phyloP scores from a whole-genome alignment of 2,329 filamentous ascomycete genomes.

The Fusarium metavorans region DNA sequence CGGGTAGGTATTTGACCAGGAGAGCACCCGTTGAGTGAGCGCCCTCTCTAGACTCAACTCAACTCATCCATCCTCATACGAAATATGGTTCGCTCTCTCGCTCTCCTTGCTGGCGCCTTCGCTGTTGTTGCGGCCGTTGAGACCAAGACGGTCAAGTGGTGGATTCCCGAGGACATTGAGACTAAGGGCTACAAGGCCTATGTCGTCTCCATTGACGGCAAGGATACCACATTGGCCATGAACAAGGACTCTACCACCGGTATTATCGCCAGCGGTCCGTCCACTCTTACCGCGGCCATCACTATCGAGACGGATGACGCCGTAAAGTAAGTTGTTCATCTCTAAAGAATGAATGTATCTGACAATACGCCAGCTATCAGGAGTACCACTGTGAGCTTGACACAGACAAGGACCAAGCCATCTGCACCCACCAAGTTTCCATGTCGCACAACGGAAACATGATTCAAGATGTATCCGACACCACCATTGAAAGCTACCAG shows the following conservation, averaged over 20 bases:
- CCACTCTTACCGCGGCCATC: slow-evolving; percentile 17
- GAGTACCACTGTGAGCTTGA: slow-evolving; percentile 43
- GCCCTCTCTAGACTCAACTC: neutral
- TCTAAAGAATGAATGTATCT: neutral
- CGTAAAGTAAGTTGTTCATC: neutral
- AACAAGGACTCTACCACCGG: slow-evolving; percentile 22
- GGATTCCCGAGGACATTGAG: slow-evolving; percentile 42
- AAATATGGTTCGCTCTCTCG: slow-evolving; percentile 43
- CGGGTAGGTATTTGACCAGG: neutral
- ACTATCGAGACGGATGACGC: slow-evolving; percentile 7
- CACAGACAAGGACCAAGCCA: slow-evolving; percentile 37
- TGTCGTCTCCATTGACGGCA: slow-evolving; percentile 44
- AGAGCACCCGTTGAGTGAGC: neutral
- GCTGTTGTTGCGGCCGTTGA: slow-evolving; percentile 37
- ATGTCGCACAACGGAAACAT: neutral
- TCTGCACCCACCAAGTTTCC: slow-evolving; percentile 28
- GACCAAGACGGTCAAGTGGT: slow-evolving; percentile 44
- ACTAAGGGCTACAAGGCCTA: slow-evolving; percentile 44
- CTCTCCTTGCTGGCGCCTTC: slow-evolving; percentile 40
- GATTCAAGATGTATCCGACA: neutral
- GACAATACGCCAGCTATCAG: neutral
- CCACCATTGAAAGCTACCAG: slow-evolving; percentile 30
- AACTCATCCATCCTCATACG: neutral
- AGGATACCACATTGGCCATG: slow-evolving; percentile 48
- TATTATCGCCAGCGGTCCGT: slow-evolving; percentile 41